Evolutionary conservation across 306 rosid genomes (phyloP).

Genomic region (Senna siamea): DNA sequence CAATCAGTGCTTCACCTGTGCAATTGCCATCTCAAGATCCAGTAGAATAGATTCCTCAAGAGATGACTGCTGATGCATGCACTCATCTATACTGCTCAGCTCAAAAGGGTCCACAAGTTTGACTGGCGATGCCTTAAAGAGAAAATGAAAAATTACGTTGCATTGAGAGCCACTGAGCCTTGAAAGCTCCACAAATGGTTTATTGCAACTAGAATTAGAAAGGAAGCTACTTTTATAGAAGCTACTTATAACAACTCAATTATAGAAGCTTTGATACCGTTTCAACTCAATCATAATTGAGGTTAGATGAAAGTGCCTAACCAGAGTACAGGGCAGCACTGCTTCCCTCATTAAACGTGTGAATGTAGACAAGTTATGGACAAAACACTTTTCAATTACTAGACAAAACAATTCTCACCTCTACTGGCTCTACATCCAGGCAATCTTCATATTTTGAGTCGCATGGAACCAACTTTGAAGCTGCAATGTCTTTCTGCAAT

Average conservation of each 20-base stretch:
- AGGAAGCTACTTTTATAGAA: too few species aligned
- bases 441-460: conserved; percentile 41
- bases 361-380: not conserved
- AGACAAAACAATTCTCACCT: conserved; percentile 50
- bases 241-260: too few species aligned
- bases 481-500: conserved; percentile 37
- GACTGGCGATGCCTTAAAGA: conserved; percentile 29
- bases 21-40: conserved; percentile 63
- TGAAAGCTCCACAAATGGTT: conserved; percentile 15
- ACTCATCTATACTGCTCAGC: conserved; percentile 39
- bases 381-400: conserved; percentile 2
- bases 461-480: conserved; percentile 45
- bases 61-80: conserved; percentile 44
- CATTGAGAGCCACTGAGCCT: conserved; percentile 4
- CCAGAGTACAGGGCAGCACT: too few species aligned
- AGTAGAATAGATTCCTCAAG: conserved; percentile 61
- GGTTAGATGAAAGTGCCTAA: not conserved
- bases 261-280: too few species aligned
- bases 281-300: not conserved
- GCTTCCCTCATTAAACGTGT: not conserved
- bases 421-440: conserved; percentile 8
- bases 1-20: conserved; percentile 48
- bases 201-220: not conserved
- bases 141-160: conserved; percentile 23
- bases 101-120: conserved; percentile 41